Conservation (phyloP, 2,329 filamentous ascomycete species). For the Fusarium pseudocircinatum region DNA sequence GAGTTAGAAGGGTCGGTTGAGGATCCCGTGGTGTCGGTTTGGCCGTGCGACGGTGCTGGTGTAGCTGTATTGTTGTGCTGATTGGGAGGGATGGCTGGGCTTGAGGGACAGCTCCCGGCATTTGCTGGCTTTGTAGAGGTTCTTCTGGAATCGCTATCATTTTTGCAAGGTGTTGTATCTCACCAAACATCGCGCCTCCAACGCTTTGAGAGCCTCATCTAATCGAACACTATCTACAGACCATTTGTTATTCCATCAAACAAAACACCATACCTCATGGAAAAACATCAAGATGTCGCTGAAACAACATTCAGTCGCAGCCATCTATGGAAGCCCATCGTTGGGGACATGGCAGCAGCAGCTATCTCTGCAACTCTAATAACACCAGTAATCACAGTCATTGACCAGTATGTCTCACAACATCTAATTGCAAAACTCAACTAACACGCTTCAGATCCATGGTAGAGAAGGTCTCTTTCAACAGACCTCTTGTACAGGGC, state of each 20-base stretch:
- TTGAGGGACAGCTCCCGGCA: background rate
- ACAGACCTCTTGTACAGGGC: conserved; percentile 24
- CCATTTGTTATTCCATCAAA: rapidly evolving
- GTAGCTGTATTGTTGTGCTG: background rate
- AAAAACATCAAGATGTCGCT: conserved; percentile 22
- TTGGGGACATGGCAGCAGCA: conserved; percentile 41
- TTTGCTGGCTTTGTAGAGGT: background rate
- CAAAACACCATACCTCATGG: background rate
- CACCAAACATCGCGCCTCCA: background rate
- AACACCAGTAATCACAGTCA: conserved; percentile 42
- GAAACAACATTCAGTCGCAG: background rate
- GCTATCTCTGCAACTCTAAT: conserved; percentile 43
- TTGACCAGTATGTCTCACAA: conserved; percentile 36
- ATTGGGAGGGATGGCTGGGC: background rate
- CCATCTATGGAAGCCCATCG: conserved; percentile 29
- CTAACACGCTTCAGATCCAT: conserved; percentile 22
- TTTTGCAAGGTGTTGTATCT: background rate
- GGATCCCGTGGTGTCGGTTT: conserved; percentile 10
- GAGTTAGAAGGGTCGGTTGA: background rate
- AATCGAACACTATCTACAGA: background rate
- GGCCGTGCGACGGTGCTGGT: background rate
- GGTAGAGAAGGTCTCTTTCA: conserved; percentile 38
- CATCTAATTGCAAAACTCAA: rapidly evolving
- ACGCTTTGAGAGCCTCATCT: background rate
- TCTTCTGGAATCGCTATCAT: background rate